Evolutionary conservation across 2,329 filamentous ascomycete genomes (phyloP).

Genomic region (Aureobasidium sp.): DNA sequence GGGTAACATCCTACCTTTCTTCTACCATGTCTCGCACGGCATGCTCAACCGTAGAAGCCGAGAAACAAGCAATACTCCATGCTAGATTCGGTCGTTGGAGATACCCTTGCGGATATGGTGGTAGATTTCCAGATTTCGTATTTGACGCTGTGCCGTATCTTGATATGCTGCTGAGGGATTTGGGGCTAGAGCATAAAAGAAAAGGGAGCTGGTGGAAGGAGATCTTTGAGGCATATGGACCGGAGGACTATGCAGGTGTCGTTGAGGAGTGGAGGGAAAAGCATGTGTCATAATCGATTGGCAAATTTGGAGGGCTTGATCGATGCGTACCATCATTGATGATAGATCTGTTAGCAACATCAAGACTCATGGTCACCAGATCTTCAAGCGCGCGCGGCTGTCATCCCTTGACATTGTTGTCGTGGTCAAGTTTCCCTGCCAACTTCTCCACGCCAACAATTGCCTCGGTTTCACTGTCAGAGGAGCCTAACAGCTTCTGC

Average conservation of each 20-base stretch:
- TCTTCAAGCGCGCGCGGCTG: too few species aligned
- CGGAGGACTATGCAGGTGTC: conserved; percentile 63
- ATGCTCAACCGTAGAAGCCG: conserved; percentile 44
- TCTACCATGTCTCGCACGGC: conserved; percentile 43
- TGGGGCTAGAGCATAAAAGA: conserved; percentile 65
- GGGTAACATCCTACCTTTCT: conserved; percentile 67
- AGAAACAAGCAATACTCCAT: conserved; percentile 59
- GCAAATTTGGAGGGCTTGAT: too few species aligned
- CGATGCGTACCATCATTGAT: too few species aligned
- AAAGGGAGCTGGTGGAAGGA: conserved; percentile 58
- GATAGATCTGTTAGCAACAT: too few species aligned
- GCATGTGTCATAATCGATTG: too few species aligned
- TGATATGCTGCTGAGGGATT: conserved; percentile 71
- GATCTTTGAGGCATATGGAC: conserved; percentile 63
- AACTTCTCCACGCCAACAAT: too few species aligned
- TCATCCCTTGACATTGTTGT: too few species aligned
- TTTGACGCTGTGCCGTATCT: conserved; percentile 82
- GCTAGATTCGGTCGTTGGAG: conserved; percentile 76
- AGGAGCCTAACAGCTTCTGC: background rate
- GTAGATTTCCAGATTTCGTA: conserved; percentile 72
- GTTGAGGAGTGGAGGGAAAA: conserved; percentile 56
- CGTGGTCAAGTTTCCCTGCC: too few species aligned
- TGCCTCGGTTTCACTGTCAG: background rate
- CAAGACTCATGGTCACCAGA: too few species aligned
- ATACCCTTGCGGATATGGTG: conserved; percentile 72